Conservation (phyloP, 2,329 filamentous ascomycete genomes). For the Aspergillus sp. region DNA sequence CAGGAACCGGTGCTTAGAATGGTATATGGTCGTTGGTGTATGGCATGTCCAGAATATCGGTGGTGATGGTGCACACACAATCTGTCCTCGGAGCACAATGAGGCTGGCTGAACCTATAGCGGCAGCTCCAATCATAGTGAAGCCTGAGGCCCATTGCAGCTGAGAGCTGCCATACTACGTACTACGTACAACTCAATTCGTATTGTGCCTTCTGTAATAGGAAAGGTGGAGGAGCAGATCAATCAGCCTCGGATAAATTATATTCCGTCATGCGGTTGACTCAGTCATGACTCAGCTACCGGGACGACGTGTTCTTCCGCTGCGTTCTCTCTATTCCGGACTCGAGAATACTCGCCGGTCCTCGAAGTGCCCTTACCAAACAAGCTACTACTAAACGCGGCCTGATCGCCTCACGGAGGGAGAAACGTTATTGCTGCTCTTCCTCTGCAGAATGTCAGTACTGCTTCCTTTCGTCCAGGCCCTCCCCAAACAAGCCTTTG, state of each 20-base stretch:
- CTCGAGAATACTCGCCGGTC: slow-evolving; percentile 40
- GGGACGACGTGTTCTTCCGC: slow-evolving; percentile 29
- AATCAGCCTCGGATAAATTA: not conserved
- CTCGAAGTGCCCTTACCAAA: slow-evolving; percentile 29
- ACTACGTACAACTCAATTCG: not conserved
- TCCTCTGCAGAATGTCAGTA: slow-evolving; percentile 2
- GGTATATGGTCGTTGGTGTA: not conserved
- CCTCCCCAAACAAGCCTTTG: not conserved
- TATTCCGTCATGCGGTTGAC: not conserved
- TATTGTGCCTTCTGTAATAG: not conserved
- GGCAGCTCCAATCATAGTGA: not conserved
- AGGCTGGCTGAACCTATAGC: not conserved
- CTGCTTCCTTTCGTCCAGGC: slow-evolving; percentile 1
- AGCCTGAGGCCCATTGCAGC: too few species aligned
- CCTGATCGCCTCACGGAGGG: slow-evolving; percentile 10
- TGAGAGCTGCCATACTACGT: not conserved
- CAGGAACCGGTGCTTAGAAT: not conserved
- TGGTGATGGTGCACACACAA: not conserved
- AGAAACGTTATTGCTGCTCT: slow-evolving; percentile 6
- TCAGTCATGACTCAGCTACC: slow-evolving; percentile 15
- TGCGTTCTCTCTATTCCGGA: slow-evolving; percentile 36
- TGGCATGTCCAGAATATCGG: not conserved
- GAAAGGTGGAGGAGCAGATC: not conserved
- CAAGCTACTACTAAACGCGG: not conserved
- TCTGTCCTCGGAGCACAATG: not conserved